Base-by-base conservation (phyloP, 1,139 yeast species). In the Kodamaea fungicola region DNA sequence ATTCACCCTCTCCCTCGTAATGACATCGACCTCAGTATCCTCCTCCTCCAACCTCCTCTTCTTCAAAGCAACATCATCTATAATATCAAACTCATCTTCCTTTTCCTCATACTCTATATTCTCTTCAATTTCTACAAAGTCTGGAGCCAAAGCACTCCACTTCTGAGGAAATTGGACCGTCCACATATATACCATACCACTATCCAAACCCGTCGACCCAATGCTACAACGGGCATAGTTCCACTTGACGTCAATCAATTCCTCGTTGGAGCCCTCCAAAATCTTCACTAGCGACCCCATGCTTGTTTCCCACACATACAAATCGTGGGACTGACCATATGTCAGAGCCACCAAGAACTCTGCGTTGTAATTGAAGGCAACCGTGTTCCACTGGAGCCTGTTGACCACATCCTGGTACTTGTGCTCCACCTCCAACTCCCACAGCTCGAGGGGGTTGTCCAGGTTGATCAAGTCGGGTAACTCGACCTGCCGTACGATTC, bases 121-220 rank as follows among this genome's bases (percentile, higher is more conserved):
- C 52, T 90, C 96, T 55, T 90, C 97, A 30, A 90, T 81, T 57
- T 90, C 97, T 38, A 85, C 95, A 56, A 92, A 90, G 59, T 92
- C 98, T 0, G 97, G 97, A 0, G 97, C 97, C 48, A 90, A 68
- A 0, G 97, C 96, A 59, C 95, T 84, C 98, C 98, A 90, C 61
- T 87, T 85, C 52, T 89, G 97, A 1, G 95, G 95, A 28, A 86
- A 78, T 32, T 77, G 78, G 12, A 87, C 76, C 39, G 85, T 79
- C 97, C 97, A 92, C 34, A 86, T 57, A 55, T 87, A 89, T 1
- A 90, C 74, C 22, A 78, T 71, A 1, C 97, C 97, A 28, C 87
- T 75, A 52, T 90, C 97, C 35, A 87, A 64, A 0, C 97, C 97
- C 12, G 88, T 85, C n/a, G 96, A 85, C 7, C 85, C 87, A 30